A percentile compares a stretch with the other conserved stretches of the same genome.
Evolutionary conservation across 179 eudicot species (phyloP).

Genomic region (Silene noctiflora): DNA sequence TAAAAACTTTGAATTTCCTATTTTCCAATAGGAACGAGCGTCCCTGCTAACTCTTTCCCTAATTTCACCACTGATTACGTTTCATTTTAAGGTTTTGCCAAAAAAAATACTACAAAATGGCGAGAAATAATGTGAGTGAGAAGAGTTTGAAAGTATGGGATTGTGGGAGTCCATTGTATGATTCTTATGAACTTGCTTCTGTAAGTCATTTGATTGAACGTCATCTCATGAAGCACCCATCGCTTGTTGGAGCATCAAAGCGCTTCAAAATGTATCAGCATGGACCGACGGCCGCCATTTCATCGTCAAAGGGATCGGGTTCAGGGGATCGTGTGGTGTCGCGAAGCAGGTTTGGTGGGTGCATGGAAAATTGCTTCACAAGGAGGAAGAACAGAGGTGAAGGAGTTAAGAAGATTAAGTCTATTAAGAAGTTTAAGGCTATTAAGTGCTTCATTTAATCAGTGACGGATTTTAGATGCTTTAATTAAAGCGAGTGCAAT

Average conservation of each 20-base stretch:
- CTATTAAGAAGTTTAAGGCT: conserved; percentile 16
- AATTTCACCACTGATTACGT: too few species aligned
- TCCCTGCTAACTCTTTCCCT: neutral
- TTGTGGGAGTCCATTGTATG: conserved; percentile 62
- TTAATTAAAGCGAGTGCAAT: too few species aligned
- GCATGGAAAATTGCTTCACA: conserved; percentile 21
- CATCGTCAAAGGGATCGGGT: neutral
- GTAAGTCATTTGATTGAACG: conserved; percentile 43
- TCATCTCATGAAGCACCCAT: conserved; percentile 36
- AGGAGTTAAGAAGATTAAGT: conserved; percentile 26
- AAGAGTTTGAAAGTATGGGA: conserved; percentile 39
- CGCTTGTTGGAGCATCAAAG: conserved; percentile 33
- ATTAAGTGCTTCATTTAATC: conserved; percentile 22
- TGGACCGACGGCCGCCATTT: conserved; percentile 19
- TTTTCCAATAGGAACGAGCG: too few species aligned
- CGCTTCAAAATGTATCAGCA: conserved; percentile 21
- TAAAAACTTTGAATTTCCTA: too few species aligned
- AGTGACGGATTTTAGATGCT: too few species aligned
- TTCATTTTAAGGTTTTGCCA: too few species aligned
- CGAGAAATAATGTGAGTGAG: conserved; percentile 3
- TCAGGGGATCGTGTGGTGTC: neutral
- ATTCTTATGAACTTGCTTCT: conserved; percentile 50
- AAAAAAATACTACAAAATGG: neutral
- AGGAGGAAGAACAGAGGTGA: conserved; percentile 24
- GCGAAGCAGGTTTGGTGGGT: conserved; percentile 20